Conservation (phyloP, 306 rosid genomes). For the Fagus sylvatica region DNA sequence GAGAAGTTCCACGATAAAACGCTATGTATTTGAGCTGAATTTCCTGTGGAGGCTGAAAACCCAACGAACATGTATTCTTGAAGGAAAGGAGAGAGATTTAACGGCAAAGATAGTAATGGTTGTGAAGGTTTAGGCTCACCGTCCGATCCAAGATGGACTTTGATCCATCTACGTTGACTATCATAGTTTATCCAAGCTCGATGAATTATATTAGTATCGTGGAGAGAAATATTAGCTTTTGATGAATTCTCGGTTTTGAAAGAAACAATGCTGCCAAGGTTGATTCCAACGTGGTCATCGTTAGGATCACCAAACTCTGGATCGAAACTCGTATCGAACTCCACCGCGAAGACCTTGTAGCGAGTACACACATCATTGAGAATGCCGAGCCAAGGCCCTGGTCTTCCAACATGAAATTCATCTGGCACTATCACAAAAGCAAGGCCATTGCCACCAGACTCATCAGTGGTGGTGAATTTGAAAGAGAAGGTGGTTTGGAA, state of each 20-base stretch:
- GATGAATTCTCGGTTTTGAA: conserved; percentile 2
- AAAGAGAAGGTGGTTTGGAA: conserved; percentile 19
- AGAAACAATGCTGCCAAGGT: conserved; percentile 9
- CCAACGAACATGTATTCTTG: conserved; percentile 20
- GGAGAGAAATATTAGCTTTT: neutral
- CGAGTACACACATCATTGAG: conserved; percentile 2
- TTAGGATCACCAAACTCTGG: conserved; percentile 6
- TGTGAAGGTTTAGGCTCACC: neutral
- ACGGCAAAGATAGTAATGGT: neutral
- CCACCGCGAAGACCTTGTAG: conserved; percentile 8
- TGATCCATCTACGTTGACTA: neutral
- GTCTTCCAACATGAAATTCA: conserved; percentile 4
- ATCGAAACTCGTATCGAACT: neutral
- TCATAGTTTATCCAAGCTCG: conserved; percentile 18
- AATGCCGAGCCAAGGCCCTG: conserved; percentile 18
- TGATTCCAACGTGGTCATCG: conserved; percentile 11
- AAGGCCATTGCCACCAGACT: neutral
- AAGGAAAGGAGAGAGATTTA: conserved; percentile 18
- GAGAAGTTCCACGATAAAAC: conserved; percentile 18
- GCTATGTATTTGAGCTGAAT: neutral
- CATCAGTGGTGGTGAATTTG: neutral
- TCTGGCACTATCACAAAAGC: conserved; percentile 6
- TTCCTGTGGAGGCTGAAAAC: conserved; percentile 8
- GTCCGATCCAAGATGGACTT: neutral
- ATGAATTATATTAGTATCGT: neutral